Base-by-base conservation (phyloP, 805 yeast genomes). In the Jamesozyma piceae region DNA sequence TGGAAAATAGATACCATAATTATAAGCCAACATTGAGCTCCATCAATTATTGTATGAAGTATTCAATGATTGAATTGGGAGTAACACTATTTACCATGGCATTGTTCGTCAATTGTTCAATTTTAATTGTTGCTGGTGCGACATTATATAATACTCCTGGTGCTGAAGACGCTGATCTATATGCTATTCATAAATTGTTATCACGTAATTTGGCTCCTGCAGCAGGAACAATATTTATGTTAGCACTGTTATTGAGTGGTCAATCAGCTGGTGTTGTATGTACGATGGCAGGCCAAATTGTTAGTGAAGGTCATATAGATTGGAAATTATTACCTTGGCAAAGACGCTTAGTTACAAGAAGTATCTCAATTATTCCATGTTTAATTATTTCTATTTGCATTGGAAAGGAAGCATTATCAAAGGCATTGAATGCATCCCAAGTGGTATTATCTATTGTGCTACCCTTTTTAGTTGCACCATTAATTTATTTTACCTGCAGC, bases 241-340 rank as follows among this genome's bases (percentile, higher is more conserved):
- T 86, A 41, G 96, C 96, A 0, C 68, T 89, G 52, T 66, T 89
- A 32, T 75, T 84, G 45, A 81, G 92, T 44, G 96, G 96, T 5
- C 88, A 84, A 55, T 81, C 89, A 37, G 95, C 96, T 0, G 95
- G 96, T 38, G 78, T 89, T 35, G 89, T 88, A 2, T 88, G 96
- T 60, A 89, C 97, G 0, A 82, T 89, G 66, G 86, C 95, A 0
- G 96, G 96, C 9, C 95, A 89, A 62, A 79, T 89, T 52, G 95
- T 89, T 2, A 76, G 87, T 51, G 97, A 89, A 60, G 97, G 97
- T 1, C 90, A 85, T 55, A 67, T 89, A 32, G 74, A 79, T 41
- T 88, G 96, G 95, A 77, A 74, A 2, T 50, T 85, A 34, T 72
- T 70, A 47, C 96, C 96, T 3, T 81, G 95, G 84, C 54, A 80